Base-by-base conservation (phyloP, 2,329 filamentous ascomycete species). In the Davidsoniella neocaledoniae region DNA sequence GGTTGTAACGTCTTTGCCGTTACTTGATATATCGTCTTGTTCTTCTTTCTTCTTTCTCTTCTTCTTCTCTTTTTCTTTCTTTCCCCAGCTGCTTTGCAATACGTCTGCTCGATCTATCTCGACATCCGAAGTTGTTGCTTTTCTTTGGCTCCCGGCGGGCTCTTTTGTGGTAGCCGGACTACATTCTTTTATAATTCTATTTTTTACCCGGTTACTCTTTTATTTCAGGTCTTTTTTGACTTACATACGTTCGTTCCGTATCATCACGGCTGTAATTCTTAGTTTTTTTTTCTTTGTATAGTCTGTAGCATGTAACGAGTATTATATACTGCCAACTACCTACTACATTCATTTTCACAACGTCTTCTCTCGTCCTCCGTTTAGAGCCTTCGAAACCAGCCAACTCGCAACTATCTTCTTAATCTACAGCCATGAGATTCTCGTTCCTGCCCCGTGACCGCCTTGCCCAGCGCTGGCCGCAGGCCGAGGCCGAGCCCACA, bases 131-230 rank as follows among this genome's bases (percentile, higher is more conserved):
- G 19, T 21, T 41, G 43, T 42, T n/a, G 47, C 41, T 42, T 12
- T 49, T 47, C 43, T 42, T 41, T 43, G 36, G 51, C 51, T 53
- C 47, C 42, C 47, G 51, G 46, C 44, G 46, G 47, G 51, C 43
- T 46, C 46, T 48, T 26, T 45, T 46, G 44, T 46, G 43, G 50
- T 51, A 51, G 50, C 50, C 33, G 50, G 48, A 43, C 50, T 51
- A 51, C 50, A 26, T 48, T 51, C 17, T 46, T 50, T 46, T 25
- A 14, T 41, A n/a, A 5, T 50, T 40, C 21, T 41, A 12, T 29
- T 25, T 23, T 23, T 23, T 23, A 5, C 21, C 21, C 4, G 4
- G 4, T 5, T 23, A 23, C 21, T 1, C 23, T 43, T 43, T 23
- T 49, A 44, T 25, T 39, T 25, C 19, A 37, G n/a, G 21, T 43